Conservation (phyloP, 805 yeast species). For the Candida maltosa region DNA sequence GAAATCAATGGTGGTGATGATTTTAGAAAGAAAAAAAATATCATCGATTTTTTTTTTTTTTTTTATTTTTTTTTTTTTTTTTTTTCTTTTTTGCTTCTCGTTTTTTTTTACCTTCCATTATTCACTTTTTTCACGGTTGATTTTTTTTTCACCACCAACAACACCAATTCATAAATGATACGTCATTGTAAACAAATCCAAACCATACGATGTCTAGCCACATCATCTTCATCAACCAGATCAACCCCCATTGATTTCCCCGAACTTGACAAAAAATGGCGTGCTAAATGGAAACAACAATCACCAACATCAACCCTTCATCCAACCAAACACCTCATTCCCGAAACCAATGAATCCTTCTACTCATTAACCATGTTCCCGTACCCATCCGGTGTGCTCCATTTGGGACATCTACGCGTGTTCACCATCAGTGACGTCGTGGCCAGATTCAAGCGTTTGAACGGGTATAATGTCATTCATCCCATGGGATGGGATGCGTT, state of each 20-base stretch:
- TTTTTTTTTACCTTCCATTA: no score
- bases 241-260: constrained; percentile 14
- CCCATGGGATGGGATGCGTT: constrained; percentile 99
- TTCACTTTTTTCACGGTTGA: no score
- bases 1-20: no score
- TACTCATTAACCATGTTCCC: constrained; percentile 90
- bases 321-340: constrained; percentile 24
- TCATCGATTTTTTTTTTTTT: no score
- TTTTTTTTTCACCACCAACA: no score
- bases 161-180: no score
- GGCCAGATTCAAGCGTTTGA: constrained; percentile 72
- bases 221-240: no score
- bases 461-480: constrained; percentile 77
- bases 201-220: no score
- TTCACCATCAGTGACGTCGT: constrained; percentile 86
- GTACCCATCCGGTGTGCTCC: constrained; percentile 90
- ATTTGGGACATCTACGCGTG: constrained; percentile 92
- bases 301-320: constrained; percentile 32
- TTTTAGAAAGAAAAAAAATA: no score
- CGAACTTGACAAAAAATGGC: constrained; percentile 53
- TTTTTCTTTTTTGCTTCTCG: no score
- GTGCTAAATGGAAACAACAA: constrained; percentile 39
- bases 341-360: constrained; percentile 23
- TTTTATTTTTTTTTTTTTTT: no score
- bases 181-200: no score